These are phyloP conservation scores for Dendrocalamus latiflorus DNA, from an alignment of 202 grass and related monocot species.

Conservation along the genomic window DNA sequence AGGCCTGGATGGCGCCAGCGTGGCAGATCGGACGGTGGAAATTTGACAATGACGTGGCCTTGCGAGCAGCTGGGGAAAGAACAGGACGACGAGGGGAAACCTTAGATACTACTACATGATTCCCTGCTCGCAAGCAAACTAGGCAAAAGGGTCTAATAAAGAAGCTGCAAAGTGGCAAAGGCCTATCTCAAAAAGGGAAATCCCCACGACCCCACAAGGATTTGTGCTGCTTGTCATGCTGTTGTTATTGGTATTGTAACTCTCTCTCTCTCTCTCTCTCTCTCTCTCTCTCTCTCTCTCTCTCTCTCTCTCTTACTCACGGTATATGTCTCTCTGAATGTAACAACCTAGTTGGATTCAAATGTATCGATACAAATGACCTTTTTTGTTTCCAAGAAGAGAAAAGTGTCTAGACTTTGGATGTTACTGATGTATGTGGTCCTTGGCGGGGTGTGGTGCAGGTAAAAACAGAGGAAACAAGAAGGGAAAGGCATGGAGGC, in stretches of 20 bases:
- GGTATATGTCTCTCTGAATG: background rate
- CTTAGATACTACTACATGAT: no score
- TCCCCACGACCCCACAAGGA: conserved; percentile 30
- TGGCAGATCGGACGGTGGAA: no score
- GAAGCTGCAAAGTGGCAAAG: conserved; percentile 21
- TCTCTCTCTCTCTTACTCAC: no score
- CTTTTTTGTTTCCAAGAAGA: conserved; percentile 7
- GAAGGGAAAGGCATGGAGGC: background rate
- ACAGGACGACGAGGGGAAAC: no score
- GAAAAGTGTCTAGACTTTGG: background rate
- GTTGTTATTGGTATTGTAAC: background rate
- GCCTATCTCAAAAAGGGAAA: conserved; percentile 21
- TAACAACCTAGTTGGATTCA: background rate
- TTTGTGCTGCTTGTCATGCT: conserved; percentile 6
- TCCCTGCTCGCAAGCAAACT: no score
- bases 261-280: no score
- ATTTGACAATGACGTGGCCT: no score
- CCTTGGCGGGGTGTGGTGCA: background rate
- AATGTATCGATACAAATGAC: background rate
- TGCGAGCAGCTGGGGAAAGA: no score
- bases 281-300: no score
- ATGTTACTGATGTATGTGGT: background rate
- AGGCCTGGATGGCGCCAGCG: no score
- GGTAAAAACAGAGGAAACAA: conserved; percentile 8
- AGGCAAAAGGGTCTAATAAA: conserved; percentile 13